These are phyloP conservation scores for Trichophyton benhamiae DNA, from an alignment of 2,329 filamentous ascomycete genomes.

Conservation along the genomic window DNA sequence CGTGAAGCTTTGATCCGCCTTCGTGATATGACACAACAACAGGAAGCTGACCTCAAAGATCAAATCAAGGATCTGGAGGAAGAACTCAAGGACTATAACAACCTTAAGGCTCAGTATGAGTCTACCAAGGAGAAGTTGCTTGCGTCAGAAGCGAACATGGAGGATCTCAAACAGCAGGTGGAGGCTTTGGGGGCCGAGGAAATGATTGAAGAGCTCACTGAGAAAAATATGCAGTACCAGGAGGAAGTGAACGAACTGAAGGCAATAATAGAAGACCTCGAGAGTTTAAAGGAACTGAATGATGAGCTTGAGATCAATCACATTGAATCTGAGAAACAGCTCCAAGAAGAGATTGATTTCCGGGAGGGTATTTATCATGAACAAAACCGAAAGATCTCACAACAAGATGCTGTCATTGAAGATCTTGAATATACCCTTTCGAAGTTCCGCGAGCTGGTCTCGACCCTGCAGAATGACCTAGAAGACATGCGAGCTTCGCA, in stretches of 20 bases:
- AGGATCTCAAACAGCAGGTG: conserved; percentile 80
- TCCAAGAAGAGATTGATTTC: conserved; percentile 86
- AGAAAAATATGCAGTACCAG: conserved; percentile 71
- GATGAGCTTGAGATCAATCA: conserved; percentile 92
- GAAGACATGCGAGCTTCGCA: conserved; percentile 88
- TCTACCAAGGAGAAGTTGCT: conserved; percentile 59
- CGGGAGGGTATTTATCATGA: conserved; percentile 77
- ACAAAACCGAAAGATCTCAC: conserved; percentile 56
- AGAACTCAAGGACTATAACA: conserved; percentile 55
- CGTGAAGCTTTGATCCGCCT: conserved; percentile 73
- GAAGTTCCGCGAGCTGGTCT: conserved; percentile 79
- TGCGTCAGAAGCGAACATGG: conserved; percentile 60
- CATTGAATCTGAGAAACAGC: conserved; percentile 81
- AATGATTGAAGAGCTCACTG: conserved; percentile 84
- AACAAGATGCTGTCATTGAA: conserved; percentile 68
- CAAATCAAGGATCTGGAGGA: conserved; percentile 63
- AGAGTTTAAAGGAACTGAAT: conserved; percentile 80
- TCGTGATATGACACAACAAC: conserved; percentile 74
- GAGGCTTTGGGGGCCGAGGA: conserved; percentile 83
- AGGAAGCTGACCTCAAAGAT: conserved; percentile 64
- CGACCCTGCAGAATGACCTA: conserved; percentile 70
- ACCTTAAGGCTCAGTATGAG: conserved; percentile 57
- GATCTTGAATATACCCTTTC: conserved; percentile 85
- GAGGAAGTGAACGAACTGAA: conserved; percentile 76
- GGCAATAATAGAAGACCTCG: conserved; percentile 71